These are phyloP conservation scores for Fusarium stilboides DNA, from an alignment of 2,329 filamentous ascomycete species.

Conservation along the genomic window DNA sequence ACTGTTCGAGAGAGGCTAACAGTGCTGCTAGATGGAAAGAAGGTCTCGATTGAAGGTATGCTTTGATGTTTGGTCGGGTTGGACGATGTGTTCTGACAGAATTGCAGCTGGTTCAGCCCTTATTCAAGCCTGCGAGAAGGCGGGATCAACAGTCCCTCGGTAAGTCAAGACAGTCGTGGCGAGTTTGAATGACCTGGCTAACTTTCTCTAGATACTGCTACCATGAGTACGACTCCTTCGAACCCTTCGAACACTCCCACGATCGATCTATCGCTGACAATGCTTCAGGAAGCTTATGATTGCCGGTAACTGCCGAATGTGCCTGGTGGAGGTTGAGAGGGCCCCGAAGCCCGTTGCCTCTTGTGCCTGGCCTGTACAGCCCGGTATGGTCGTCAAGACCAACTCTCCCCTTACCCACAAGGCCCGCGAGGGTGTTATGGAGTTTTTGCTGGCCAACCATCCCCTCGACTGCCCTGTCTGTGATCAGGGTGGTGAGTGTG, in stretches of 20 bases:
- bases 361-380: conserved; percentile 98
- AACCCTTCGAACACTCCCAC: conserved; percentile 44
- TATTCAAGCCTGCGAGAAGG: conserved; percentile 99
- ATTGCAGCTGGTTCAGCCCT: conserved; percentile 90
- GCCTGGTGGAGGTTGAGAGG: conserved; percentile 96
- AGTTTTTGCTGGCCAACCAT: conserved; percentile 97
- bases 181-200: conserved; percentile 52
- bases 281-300: conserved; percentile 90
- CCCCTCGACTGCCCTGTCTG: conserved; percentile 97
- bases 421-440: conserved; percentile 98
- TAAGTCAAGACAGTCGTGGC: conserved; percentile 57
- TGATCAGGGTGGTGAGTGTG: conserved; percentile 98
- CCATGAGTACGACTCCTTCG: conserved; percentile 81
- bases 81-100: conserved; percentile 55
- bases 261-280: conserved; percentile 59
- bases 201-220: conserved; percentile 86
- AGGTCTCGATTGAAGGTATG: conserved; percentile 96
- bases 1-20: conserved; percentile 52
- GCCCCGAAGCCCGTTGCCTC: conserved; percentile 98
- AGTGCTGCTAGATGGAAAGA: conserved; percentile 84
- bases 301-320: conserved; percentile 99
- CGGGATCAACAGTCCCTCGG: conserved; percentile 90
- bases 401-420: conserved; percentile 97
- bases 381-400: conserved; percentile 99
- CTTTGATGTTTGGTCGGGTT: conserved; percentile 34